Evolutionary conservation across 23 red algal genomes (phyloP).

Genomic region (Gracilariopsis chorda): DNA sequence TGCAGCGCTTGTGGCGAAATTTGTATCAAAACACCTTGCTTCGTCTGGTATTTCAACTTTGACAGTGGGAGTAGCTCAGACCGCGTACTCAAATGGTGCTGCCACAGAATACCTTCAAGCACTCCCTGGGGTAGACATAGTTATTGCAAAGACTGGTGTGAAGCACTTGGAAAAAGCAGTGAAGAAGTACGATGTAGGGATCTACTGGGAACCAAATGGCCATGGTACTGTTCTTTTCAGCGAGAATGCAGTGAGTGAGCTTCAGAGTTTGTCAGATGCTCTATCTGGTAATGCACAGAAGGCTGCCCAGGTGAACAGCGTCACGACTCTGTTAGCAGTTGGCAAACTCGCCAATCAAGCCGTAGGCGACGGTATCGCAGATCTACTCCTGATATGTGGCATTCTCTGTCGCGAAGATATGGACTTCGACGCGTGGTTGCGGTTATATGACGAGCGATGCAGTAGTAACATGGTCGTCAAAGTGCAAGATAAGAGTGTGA

Average conservation of each 20-base stretch:
- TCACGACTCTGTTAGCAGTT: slow-evolving; percentile 36
- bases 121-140: slow-evolving; percentile 58
- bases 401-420: slow-evolving; percentile 55
- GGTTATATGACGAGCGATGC: slow-evolving; percentile 68
- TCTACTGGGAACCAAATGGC: slow-evolving; percentile 99
- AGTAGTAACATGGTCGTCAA: slow-evolving; percentile 61
- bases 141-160: slow-evolving; percentile 84
- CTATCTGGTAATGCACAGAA: background rate
- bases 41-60: slow-evolving; percentile 15
- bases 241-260: slow-evolving; percentile 10
- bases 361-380: slow-evolving; percentile 92
- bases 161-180: slow-evolving; percentile 89
- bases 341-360: slow-evolving; percentile 89
- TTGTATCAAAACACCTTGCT: slow-evolving; percentile 27
- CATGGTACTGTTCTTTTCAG: slow-evolving; percentile 95
- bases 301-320: background rate
- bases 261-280: background rate
- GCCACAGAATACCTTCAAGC: slow-evolving; percentile 54
- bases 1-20: slow-evolving; percentile 51
- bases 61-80: slow-evolving; percentile 80
- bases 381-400: slow-evolving; percentile 76
- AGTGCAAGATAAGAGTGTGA: slow-evolving; percentile 69
- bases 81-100: slow-evolving; percentile 94
- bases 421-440: slow-evolving; percentile 53
- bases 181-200: slow-evolving; percentile 81